Percentiles rank a stretch among this genome's conserved stretches.
These are phyloP conservation scores for Cornus florida DNA, from an alignment of 148 eudicot species.

Conservation along the genomic window DNA sequence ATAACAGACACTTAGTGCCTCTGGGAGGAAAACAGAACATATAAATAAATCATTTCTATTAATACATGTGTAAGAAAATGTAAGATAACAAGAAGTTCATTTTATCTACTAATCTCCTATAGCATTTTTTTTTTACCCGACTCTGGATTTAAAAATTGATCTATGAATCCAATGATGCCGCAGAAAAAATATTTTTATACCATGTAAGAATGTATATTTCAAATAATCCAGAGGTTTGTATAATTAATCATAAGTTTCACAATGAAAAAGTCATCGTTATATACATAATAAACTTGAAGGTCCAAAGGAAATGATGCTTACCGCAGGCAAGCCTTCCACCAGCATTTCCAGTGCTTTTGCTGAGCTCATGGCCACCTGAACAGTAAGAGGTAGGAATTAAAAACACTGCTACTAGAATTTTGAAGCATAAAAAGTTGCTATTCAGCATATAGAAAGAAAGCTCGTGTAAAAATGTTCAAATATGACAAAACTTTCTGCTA, in stretches of 20 bases:
- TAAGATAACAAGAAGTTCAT: no score
- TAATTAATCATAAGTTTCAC: not conserved
- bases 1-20: not conserved
- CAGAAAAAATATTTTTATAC: not conserved
- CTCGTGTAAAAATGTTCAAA: not conserved
- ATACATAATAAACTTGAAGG: not conserved
- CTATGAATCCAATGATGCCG: not conserved
- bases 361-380: slow-evolving; percentile 78
- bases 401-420: not conserved
- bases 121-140: not conserved
- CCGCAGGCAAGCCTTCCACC: slow-evolving; percentile 85
- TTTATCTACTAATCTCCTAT: no score
- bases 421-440: not conserved
- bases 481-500: not conserved
- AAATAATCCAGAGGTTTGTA: not conserved
- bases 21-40: no score
- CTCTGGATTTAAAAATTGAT: not conserved
- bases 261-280: not conserved
- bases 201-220: not conserved
- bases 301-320: slow-evolving; percentile 25
- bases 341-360: slow-evolving; percentile 80
- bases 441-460: not conserved
- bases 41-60: not conserved
- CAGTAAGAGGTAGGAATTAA: not conserved
- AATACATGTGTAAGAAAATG: not conserved